Evolutionary conservation across 345 rosid genomes (phyloP).

Genomic region (Heritiera littoralis): DNA sequence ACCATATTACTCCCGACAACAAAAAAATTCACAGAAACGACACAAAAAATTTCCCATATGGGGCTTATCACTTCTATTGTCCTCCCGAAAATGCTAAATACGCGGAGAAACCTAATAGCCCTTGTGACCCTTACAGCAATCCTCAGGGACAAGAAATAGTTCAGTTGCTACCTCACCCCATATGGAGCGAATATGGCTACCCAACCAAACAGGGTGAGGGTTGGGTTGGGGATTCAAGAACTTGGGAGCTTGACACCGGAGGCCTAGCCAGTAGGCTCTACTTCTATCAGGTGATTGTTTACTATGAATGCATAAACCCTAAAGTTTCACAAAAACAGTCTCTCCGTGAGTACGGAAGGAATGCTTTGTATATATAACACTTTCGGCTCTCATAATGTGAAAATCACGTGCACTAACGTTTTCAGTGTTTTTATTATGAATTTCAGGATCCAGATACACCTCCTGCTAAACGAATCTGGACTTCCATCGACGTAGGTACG

Average conservation of each 20-base stretch:
- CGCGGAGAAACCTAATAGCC: conserved; percentile 42
- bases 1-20: conserved; percentile 51
- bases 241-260: conserved; percentile 76
- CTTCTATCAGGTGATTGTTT: conserved; percentile 62
- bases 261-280: conserved; percentile 63
- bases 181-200: conserved; percentile 69
- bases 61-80: conserved; percentile 69
- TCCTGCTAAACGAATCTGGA: too few species aligned
- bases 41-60: conserved; percentile 48
- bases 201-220: conserved; percentile 66
- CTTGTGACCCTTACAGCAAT: conserved; percentile 69
- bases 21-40: conserved; percentile 54
- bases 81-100: conserved; percentile 61
- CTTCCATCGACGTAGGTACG: too few species aligned
- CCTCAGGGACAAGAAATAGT: conserved; percentile 78
- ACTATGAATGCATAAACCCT: too few species aligned
- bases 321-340: too few species aligned
- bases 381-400: too few species aligned
- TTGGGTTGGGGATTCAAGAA: conserved; percentile 62
- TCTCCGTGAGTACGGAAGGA: too few species aligned
- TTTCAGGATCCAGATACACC: too few species aligned
- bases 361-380: too few species aligned
- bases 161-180: conserved; percentile 71
- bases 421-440: too few species aligned
- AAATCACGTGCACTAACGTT: too few species aligned